These are phyloP conservation scores for Cladosporium velox DNA, from an alignment of 2,329 filamentous ascomycete species.

Conservation along the genomic window DNA sequence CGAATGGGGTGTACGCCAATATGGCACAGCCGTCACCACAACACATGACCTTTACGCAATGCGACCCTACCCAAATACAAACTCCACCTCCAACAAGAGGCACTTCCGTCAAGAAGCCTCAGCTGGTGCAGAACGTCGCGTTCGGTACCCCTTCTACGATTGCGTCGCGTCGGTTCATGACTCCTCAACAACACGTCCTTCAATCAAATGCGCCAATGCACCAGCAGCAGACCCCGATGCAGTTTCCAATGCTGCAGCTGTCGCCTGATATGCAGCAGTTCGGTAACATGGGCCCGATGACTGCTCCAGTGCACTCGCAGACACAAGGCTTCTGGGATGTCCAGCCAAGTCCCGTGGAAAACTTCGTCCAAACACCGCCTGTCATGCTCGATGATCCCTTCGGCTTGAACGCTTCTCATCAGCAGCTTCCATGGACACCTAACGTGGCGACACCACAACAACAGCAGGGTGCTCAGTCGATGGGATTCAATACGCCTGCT, in stretches of 20 bases:
- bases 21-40: slow-evolving; percentile 16
- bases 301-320: slow-evolving; percentile 60
- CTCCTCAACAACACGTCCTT: slow-evolving; percentile 31
- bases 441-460: slow-evolving; percentile 18
- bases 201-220: slow-evolving; percentile 23
- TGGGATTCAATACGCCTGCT: slow-evolving; percentile 35
- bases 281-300: slow-evolving; percentile 53
- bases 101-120: slow-evolving; percentile 52
- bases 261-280: slow-evolving; percentile 59
- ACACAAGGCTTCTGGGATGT: slow-evolving; percentile 37
- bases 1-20: slow-evolving; percentile 9
- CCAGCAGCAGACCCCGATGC: slow-evolving; percentile 42
- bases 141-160: slow-evolving; percentile 45
- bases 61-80: slow-evolving; percentile 54
- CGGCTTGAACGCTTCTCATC: slow-evolving; percentile 23
- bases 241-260: slow-evolving; percentile 57
- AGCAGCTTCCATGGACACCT: slow-evolving; percentile 16
- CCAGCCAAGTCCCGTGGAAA: slow-evolving; percentile 7
- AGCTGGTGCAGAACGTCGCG: slow-evolving; percentile 42
- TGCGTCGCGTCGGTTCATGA: slow-evolving; percentile 34
- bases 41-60: slow-evolving; percentile 22
- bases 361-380: slow-evolving; percentile 10
- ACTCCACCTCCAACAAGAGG: slow-evolving; percentile 63
- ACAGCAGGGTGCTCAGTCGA: slow-evolving; percentile 22
- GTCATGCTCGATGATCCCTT: slow-evolving; percentile 36